Evolutionary conservation across 352 stramenopile species (phyloP).

Genomic region (Phytophthora kernoviae): DNA sequence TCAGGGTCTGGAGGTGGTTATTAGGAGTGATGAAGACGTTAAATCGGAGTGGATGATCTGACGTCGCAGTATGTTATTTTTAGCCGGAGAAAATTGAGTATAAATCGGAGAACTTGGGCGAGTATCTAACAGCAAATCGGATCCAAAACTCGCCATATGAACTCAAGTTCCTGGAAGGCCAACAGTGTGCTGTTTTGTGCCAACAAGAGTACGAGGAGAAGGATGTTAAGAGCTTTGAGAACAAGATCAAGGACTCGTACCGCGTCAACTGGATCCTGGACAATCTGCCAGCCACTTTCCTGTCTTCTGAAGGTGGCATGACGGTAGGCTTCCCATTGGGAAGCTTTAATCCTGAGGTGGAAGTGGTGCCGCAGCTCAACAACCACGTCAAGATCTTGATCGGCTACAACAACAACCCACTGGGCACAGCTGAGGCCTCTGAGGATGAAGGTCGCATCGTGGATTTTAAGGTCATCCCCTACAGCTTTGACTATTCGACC

Average conservation of each 20-base stretch:
- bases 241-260: slow-evolving; percentile 97
- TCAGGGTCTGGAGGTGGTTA: not conserved
- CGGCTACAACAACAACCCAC: slow-evolving; percentile 94
- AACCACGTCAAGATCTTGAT: slow-evolving; percentile 99
- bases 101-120: slow-evolving; percentile 98
- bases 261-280: slow-evolving; percentile 99
- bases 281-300: slow-evolving; percentile 94
- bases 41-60: not conserved
- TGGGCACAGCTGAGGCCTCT: slow-evolving; percentile 46
- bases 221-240: slow-evolving; percentile 90
- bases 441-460: slow-evolving; percentile 96
- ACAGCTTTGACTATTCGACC: slow-evolving; percentile 95
- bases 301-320: slow-evolving; percentile 66
- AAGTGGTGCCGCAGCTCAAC: slow-evolving; percentile 93
- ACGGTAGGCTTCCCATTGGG: slow-evolving; percentile 89
- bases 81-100: slow-evolving; percentile 92
- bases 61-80: slow-evolving; percentile 1
- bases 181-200: slow-evolving; percentile 77
- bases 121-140: slow-evolving; percentile 98
- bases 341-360: slow-evolving; percentile 90
- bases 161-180: slow-evolving; percentile 88
- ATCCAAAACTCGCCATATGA: slow-evolving; percentile 99
- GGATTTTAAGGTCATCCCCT: slow-evolving; percentile 98
- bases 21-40: not conserved
- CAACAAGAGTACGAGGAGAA: slow-evolving; percentile 92